Percentiles rank a stretch among this genome's conserved stretches.
Conservation (phyloP, 1,284 basidiomycete genomes). For the Cutaneotrichosporon arboriforme region DNA sequence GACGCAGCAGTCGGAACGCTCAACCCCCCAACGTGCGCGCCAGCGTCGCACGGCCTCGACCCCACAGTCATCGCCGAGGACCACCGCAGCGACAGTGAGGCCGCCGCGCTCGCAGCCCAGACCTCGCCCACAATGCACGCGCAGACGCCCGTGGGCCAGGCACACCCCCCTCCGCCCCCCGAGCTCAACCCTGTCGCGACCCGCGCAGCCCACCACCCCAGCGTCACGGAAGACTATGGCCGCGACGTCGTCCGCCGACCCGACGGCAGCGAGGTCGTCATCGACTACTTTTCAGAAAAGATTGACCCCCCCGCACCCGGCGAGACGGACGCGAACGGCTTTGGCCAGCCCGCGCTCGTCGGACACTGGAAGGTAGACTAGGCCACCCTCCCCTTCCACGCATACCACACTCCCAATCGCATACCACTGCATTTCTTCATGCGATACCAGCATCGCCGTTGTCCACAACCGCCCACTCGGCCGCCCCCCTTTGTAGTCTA, state of each 20-base stretch:
- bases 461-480: no score
- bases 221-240: neutral
- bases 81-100: neutral
- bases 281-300: neutral
- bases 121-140: neutral
- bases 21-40: neutral
- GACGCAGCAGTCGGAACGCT: neutral
- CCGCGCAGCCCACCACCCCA: neutral
- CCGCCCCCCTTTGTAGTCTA: neutral
- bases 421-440: slow-evolving; percentile 3
- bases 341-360: slow-evolving; percentile 12
- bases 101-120: neutral
- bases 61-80: slow-evolving; percentile 1
- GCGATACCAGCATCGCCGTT: neutral
- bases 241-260: neutral
- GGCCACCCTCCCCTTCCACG: neutral
- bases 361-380: slow-evolving; percentile 27
- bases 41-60: slow-evolving; percentile 1
- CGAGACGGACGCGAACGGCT: neutral
- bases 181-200: neutral
- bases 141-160: neutral
- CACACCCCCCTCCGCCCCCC: neutral
- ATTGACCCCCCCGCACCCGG: neutral
- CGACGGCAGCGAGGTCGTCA: neutral
- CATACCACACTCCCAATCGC: no score